Percentiles rank a stretch among this genome's conserved stretches.
Evolutionary conservation across 1,284 basidiomycete genomes (phyloP).

Genomic region (Irpex sp.): DNA sequence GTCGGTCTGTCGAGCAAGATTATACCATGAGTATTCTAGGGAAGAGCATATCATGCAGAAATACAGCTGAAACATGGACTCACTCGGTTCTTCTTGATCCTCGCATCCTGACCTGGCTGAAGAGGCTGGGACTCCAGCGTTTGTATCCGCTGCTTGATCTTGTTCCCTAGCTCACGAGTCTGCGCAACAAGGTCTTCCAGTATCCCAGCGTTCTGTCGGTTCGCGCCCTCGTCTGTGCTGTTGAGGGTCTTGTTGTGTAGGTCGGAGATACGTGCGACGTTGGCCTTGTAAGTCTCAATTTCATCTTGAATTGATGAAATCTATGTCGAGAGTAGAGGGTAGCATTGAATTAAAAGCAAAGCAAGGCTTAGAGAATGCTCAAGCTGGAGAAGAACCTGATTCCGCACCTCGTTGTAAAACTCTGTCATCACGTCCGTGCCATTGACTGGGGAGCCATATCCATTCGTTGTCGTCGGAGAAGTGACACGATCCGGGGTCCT

Average conservation of each 20-base stretch:
- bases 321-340: constrained; percentile 15
- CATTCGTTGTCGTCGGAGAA: constrained; percentile 17
- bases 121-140: constrained; percentile 38
- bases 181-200: constrained; percentile 57
- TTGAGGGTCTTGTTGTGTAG: constrained; percentile 59
- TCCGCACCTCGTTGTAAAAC: constrained; percentile 38
- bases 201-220: constrained; percentile 41
- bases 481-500: constrained; percentile 18
- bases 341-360: neutral
- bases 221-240: constrained; percentile 46
- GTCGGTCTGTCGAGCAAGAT: constrained; percentile 36
- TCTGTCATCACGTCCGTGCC: constrained; percentile 30
- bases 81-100: constrained; percentile 72
- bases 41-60: neutral
- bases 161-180: constrained; percentile 59
- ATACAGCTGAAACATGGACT: neutral
- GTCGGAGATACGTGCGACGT: constrained; percentile 54
- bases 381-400: too few species aligned
- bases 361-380: too few species aligned
- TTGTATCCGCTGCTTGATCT: constrained; percentile 66
- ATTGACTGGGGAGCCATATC: constrained; percentile 14
- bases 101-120: constrained; percentile 44
- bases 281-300: constrained; percentile 51
- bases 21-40: too few species aligned
- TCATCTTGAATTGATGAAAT: constrained; percentile 50